These are phyloP conservation scores for Cinchona pubescens DNA, from an alignment of 257 asterid species.

Conservation along the genomic window DNA sequence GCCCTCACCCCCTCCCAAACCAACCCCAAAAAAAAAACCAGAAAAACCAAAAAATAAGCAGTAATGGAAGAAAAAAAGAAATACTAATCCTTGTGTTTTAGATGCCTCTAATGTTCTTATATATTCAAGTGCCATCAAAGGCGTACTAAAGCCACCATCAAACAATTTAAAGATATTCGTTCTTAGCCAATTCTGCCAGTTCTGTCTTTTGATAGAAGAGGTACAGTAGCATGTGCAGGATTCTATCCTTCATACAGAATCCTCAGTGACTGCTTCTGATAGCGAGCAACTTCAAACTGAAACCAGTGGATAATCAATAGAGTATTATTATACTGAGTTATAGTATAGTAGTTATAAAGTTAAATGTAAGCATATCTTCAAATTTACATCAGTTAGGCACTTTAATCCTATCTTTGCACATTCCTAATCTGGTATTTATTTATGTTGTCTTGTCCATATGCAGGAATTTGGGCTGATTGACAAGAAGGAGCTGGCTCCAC, in stretches of 20 bases:
- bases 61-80: too few species aligned
- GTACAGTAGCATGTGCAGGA: neutral
- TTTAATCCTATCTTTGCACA: neutral
- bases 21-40: neutral
- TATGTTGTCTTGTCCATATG: slow-evolving; percentile 14
- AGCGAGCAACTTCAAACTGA: neutral
- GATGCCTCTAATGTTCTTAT: neutral
- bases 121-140: neutral
- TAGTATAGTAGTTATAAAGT: too few species aligned
- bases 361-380: too few species aligned
- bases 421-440: neutral
- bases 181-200: neutral
- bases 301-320: too few species aligned
- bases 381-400: neutral
- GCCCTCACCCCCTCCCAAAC: neutral
- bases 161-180: neutral
- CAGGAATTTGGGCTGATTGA: slow-evolving; percentile 86
- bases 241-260: neutral
- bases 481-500: slow-evolving; percentile 89
- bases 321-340: too few species aligned
- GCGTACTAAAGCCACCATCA: neutral
- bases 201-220: neutral
- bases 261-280: neutral
- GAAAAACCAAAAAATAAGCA: neutral
- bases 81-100: neutral